A percentile compares a stretch with the other conserved stretches of the same genome.
phyloP scores from a whole-genome alignment of 768 basidiomycete genomes.

The Auriscalpium vulgare region DNA sequence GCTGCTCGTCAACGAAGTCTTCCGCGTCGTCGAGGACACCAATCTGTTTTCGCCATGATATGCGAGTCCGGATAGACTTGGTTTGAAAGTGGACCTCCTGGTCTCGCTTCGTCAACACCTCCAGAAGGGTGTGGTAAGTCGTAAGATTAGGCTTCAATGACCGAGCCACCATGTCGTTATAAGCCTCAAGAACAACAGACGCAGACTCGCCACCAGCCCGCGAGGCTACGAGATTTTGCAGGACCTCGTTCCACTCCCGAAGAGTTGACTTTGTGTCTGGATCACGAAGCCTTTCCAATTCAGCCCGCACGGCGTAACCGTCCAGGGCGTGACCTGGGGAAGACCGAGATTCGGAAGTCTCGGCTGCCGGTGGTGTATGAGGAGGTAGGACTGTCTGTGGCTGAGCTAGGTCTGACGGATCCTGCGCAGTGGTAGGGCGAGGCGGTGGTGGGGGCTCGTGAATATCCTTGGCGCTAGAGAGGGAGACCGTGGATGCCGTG shows the following conservation, averaged over 20 bases:
- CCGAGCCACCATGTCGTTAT: slow-evolving; percentile 60
- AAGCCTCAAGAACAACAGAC: slow-evolving; percentile 50
- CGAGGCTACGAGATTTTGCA: slow-evolving; percentile 42
- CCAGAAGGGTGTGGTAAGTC: slow-evolving; percentile 59
- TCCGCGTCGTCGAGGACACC: slow-evolving; percentile 22
- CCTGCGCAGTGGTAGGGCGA: background rate
- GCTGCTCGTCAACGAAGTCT: slow-evolving; percentile 27
- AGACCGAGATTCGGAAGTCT: no score
- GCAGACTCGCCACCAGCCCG: slow-evolving; percentile 47
- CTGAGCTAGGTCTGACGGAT: slow-evolving; percentile 18
- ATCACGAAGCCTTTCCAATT: slow-evolving; percentile 16
- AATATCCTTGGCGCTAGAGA: slow-evolving; percentile 14
- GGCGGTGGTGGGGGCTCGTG: slow-evolving; percentile 7
- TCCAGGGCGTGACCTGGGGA: no score
- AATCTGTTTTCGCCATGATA: slow-evolving; percentile 36
- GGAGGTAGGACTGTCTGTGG: slow-evolving; percentile 21
- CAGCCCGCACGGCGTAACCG: slow-evolving; percentile 20
- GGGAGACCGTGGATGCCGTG: slow-evolving; percentile 15
- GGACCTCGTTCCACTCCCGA: slow-evolving; percentile 54
- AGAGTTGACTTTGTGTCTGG: slow-evolving; percentile 27
- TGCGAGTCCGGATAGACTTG: slow-evolving; percentile 12
- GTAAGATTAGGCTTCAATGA: slow-evolving; percentile 51
- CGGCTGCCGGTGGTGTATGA: background rate
- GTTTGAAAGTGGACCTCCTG: slow-evolving; percentile 47
- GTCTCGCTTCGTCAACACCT: slow-evolving; percentile 59